phyloP scores from a whole-genome alignment of 192 early-diverging fungal genomes.

The Cetraspora pellucida region DNA sequence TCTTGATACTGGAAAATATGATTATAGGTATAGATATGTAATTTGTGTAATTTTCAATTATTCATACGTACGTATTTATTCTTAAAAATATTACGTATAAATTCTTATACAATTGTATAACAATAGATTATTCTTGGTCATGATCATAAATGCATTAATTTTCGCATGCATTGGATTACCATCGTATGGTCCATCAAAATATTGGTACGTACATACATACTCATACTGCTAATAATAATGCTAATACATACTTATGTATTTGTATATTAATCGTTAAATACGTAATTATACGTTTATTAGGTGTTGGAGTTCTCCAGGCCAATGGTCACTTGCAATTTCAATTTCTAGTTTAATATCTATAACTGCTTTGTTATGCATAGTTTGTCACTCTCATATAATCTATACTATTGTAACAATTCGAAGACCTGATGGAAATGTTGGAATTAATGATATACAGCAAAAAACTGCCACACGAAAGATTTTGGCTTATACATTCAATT shows the following conservation, averaged over 20 bases:
- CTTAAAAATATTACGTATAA: too few species aligned
- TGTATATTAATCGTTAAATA: too few species aligned
- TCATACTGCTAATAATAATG: too few species aligned
- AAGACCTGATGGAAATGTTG: not conserved
- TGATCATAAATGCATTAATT: not conserved
- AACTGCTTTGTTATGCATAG: not conserved
- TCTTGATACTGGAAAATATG: conserved; percentile 1
- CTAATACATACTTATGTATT: too few species aligned
- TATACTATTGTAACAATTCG: not conserved
- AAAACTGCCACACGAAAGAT: not conserved
- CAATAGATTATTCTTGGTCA: not conserved
- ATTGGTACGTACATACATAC: not conserved
- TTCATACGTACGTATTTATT: not conserved
- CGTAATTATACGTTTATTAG: not conserved
- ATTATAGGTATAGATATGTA: not conserved
- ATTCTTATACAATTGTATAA: not conserved
- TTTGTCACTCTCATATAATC: not conserved
- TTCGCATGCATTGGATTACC: not conserved
- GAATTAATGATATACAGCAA: not conserved
- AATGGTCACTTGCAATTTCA: conserved; percentile 3
- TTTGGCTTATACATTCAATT: not conserved
- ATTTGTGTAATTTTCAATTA: not conserved
- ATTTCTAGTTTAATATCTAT: not conserved
- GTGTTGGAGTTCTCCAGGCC: not conserved
- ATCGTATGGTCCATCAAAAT: conserved; percentile 10